Percentiles rank a stretch among this genome's conserved stretches.
phyloP scores from a whole-genome alignment of 2,329 filamentous ascomycete genomes.

The Fusarium miscanthi region DNA sequence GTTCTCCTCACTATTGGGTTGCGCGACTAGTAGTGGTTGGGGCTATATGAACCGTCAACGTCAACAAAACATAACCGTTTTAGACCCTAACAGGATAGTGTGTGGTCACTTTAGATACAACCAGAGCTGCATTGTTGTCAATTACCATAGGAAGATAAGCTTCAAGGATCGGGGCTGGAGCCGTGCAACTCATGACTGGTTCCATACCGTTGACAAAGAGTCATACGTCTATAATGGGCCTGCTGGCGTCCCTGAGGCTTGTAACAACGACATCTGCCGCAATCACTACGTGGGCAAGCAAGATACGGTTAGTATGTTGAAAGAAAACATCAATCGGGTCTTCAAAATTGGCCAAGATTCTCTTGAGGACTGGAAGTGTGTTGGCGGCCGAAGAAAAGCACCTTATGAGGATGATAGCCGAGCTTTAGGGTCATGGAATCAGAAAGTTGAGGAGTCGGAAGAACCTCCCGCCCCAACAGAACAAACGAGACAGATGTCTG shows the following conservation, averaged over 20 bases:
- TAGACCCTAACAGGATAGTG: background rate
- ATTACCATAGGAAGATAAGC: background rate
- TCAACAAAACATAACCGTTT: fast-evolving
- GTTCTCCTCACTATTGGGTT: too few species aligned
- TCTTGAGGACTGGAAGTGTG: background rate
- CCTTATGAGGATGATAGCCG: fast-evolving
- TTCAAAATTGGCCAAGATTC: fast-evolving
- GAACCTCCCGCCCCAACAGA: too few species aligned
- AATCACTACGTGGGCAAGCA: background rate
- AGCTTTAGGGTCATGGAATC: fast-evolving
- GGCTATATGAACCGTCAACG: background rate
- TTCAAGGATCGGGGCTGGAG: fast-evolving
- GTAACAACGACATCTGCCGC: fast-evolving
- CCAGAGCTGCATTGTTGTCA: background rate
- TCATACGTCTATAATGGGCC: background rate
- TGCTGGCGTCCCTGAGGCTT: background rate
- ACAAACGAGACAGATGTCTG: too few species aligned
- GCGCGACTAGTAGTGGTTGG: background rate
- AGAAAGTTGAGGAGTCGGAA: too few species aligned
- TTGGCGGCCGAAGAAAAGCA: fast-evolving
- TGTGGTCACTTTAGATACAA: background rate
- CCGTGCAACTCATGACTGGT: background rate
- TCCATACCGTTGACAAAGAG: background rate
- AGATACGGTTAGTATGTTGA: background rate
- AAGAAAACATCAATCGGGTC: background rate